Base-by-base conservation (phyloP, 1,284 basidiomycete genomes). In the Pseudozyma sp. region DNA sequence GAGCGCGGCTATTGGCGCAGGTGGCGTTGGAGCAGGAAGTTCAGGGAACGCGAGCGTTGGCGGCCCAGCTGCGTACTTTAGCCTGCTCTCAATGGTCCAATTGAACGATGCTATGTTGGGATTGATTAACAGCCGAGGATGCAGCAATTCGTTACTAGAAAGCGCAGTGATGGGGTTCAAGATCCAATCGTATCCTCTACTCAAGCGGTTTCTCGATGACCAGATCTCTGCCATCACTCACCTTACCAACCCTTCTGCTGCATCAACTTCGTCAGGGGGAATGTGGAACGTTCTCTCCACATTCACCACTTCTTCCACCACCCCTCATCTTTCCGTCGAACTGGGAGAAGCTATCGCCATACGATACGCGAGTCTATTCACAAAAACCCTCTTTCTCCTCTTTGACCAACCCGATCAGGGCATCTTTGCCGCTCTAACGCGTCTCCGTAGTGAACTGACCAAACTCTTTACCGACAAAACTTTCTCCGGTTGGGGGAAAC, bases 91-190 rank as follows among this genome's bases (percentile, higher is more conserved):
- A 18, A 81, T 79, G 68, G 35, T 80, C 0, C 53, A 51, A 19
- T 49, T 83, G 3, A 77, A 73, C 51, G 76, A 79, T 25, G 31
- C 44, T 2, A 40, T 83, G 11, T 35, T 82, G n/a, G 49, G 31
- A 2, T 25, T 73, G 4, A 34, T 72, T 1, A n/a, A 11, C 0
- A 31, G 52, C 1, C 58, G 82, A 12, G 78, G 77, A 0, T 76
- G 74, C 25, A 31, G 49, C 6, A 43, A 58, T 25, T 49, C 65
- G n/a, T 52, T 77, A 19, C 47, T 84, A 11, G 70, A 81, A 52
- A n/a, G 52, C 1, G 72, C 67, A 5, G 49, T 80, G 45, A 77
- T 83, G 69, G 63, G 70, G 16, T 78, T 80, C 58, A 74, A 82
- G 45, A 70, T 84, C 34, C 39, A 69, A 2, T 61, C 76, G 1